Evolutionary conservation across 768 basidiomycete species (phyloP), one percentile per base, ranked within the genome.

Genomic region (Hypsizygus marmoreus): DNA sequence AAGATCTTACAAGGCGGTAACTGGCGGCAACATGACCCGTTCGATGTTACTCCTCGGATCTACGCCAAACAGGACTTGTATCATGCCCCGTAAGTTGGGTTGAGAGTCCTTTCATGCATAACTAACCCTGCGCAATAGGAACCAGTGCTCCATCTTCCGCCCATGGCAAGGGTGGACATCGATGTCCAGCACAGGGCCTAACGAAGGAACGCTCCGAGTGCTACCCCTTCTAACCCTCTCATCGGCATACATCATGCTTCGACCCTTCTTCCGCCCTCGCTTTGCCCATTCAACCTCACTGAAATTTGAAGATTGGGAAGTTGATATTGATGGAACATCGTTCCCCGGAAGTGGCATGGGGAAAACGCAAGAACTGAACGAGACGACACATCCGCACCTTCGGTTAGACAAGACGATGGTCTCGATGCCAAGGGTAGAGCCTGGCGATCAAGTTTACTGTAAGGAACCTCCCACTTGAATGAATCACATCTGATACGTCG

Each of bases 401-500:
- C 59, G 66, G 43, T 67, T 88, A 14, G 68, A 61, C 4, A 56
- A 69, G 53, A 81, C 77, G 1, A 84, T 86, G 82, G 65, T 76
- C 7, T 73, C 76, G 7, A 67, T 85, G 31, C 82, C 84, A 0
- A 64, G 45, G 13, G 81, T 87, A 2, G 65, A 78, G 32, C 82
- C 84, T 3, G 84, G 84, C 0, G 80, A 86, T 60, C 79, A 84
- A 53, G 81, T 82, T 12, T 79, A 79, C 43, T 81, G 79, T 80
- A 43, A 40, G 64, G 61, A 9, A 3, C 24, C 32, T 20, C 3
- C 31, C 20, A 6, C 20, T 23, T 29, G 12, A 4, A 32, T 31
- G 3, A 22, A 16, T 11, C 12, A 14, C 5, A 22, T n/a, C 7
- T 40, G 31, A 35, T 39, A 45, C 12, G 12, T 20, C 38, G 42